Conservation (phyloP, 208 protist genomes). For the Leishmania braziliensis region DNA sequence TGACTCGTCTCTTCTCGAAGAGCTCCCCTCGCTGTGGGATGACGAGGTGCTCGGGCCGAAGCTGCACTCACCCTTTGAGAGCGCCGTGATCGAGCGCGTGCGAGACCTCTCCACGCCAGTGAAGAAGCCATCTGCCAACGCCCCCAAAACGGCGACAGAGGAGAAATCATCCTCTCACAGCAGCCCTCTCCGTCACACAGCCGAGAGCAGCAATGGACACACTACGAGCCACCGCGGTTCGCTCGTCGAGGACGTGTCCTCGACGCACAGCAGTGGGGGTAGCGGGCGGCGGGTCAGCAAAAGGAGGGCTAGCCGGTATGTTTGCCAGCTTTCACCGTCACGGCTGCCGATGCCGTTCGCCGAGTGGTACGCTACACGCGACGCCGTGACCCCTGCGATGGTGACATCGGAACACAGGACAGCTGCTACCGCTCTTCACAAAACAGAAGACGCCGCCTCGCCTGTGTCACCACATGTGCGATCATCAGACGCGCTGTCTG, state of each 20-base stretch:
- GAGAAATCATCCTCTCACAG: background rate
- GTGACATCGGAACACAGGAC: background rate
- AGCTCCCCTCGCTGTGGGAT: slow-evolving; percentile 12
- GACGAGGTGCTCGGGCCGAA: slow-evolving; percentile 15
- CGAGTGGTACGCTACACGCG: background rate
- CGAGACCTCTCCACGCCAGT: background rate
- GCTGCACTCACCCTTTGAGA: slow-evolving; percentile 15
- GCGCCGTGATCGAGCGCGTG: background rate
- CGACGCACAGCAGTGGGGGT: too few relatives aligned
- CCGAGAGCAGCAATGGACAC: background rate
- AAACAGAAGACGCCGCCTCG: background rate
- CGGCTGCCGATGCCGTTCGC: background rate
- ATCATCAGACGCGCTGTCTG: background rate
- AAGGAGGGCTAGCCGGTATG: background rate
- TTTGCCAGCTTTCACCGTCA: background rate
- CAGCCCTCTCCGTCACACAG: background rate
- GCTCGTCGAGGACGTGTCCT: background rate
- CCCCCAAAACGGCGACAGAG: background rate
- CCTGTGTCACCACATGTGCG: background rate
- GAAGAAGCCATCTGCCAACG: background rate
- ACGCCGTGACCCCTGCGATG: background rate
- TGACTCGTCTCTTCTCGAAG: slow-evolving; percentile 3
- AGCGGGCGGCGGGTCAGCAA: background rate
- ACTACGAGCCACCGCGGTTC: background rate
- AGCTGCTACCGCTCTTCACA: background rate